Base-by-base conservation (phyloP, 2,329 filamentous ascomycete species). In the Aspergillus persii region DNA sequence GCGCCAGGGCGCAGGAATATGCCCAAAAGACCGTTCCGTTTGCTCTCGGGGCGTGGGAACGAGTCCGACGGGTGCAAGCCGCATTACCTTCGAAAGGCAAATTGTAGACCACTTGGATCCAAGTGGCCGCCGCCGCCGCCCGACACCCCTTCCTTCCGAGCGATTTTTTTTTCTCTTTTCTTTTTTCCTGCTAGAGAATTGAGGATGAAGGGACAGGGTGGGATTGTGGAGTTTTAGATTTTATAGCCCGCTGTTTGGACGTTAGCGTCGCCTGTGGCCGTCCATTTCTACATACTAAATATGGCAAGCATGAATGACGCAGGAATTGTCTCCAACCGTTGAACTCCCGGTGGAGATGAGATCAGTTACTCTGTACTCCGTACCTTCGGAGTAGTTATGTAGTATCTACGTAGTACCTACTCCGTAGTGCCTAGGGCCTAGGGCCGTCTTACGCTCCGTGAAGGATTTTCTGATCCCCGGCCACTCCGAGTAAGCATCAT, bases 1-100 rank as follows among this genome's bases (percentile, higher is more conserved):
- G 92, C 74, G 89, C 86, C 59, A 85, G 89, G 73, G 95, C 95
- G 6, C 84, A 82, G 66, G 83, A 87, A 47, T 91, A 96, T 76
- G 92, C 83, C 1, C 79, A 79, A 57, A 84, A 86, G 73, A 87
- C 90, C 77, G 82, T 80, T 50, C 87, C 90, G 26, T 85, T 94
- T 80, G 92, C 89, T 0, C 83, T 91, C 75, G 82, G 89, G 68
- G 91, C 92, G 5, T 97, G 92, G 91, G 80, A 83, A 59, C 77
- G 92, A 67, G 88, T 93, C 59, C 74, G 83, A 68, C 76, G 79
- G 66, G 78, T 82, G 57, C 80, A 79, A 71, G 65, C 69, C 53
- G 65, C 66, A 49, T 61, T 68, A 36, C 71, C 63, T 23, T 66
- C 63, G 9, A 76, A 75, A 67, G 72, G 77, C 49, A 83, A 79